Evolutionary conservation across 164 flowering plant genomes (phyloP).

Genomic region (Chimonanthus salicifolius): DNA sequence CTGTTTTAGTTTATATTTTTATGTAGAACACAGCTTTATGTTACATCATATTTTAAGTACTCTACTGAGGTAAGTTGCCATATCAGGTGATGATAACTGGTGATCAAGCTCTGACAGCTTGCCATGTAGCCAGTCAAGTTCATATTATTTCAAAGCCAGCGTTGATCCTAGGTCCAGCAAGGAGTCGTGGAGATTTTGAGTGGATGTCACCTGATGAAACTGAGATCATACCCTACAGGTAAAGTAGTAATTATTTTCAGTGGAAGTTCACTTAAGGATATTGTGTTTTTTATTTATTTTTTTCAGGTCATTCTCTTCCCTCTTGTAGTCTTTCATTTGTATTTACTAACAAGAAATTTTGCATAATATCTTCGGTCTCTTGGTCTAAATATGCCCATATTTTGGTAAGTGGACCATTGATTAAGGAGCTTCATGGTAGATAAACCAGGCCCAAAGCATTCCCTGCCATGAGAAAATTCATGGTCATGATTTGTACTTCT

Average conservation of each 20-base stretch:
- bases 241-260: background rate
- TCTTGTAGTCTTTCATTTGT: background rate
- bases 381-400: background rate
- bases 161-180: conserved; percentile 54
- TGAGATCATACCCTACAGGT: conserved; percentile 50
- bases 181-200: conserved; percentile 35
- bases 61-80: conserved; percentile 3
- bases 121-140: conserved; percentile 96
- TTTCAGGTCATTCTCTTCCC: background rate
- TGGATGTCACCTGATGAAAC: conserved; percentile 95
- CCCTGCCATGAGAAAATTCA: too few relatives aligned
- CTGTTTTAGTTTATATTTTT: background rate
- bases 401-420: background rate
- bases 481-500: too few relatives aligned
- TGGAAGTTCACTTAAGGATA: background rate
- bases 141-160: conserved; percentile 79
- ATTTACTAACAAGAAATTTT: background rate
- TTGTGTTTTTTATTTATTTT: background rate
- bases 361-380: background rate
- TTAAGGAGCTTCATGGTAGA: background rate
- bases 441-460: background rate
- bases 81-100: conserved; percentile 95
- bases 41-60: background rate
- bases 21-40: too few relatives aligned
- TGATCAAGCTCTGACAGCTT: conserved; percentile 96